Base-by-base conservation (phyloP, 176 grass and related monocot species). In the Sorghum bicolor region DNA sequence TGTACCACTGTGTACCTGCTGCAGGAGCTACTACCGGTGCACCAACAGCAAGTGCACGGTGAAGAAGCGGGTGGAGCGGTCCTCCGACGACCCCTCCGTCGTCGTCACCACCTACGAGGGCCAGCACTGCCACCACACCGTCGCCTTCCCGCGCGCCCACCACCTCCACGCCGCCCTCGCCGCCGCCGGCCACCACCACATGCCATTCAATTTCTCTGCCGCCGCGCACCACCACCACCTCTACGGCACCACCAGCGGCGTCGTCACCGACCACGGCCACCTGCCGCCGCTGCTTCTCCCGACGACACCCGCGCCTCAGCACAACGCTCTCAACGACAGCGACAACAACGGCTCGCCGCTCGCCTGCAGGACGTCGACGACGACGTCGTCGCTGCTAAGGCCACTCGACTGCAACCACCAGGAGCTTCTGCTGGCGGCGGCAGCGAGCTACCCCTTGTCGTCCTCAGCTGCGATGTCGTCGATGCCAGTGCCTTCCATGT, bases 61-160 rank as follows among this genome's bases (percentile, higher is more conserved):
- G 58, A 95, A 95, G 90, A 95, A 95, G 83, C 86, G 90, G 15
- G 88, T 95, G 12, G 90, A 95, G 90, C 90, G 93, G 26, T 95
- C 88, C 53, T 80, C 75, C 34, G n/a, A 79, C 14, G 93, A 95
- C 58, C 86, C 90, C 19, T 92, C 93, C 80, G 38, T 92, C 5
- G 90, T 95, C 26, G 72, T 95, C 86, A 95, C 93, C 81, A 95
- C 93, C 73, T 95, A 95, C 45, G 93, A 95, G 89, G 93, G 93
- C 28, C 93, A 92, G 75, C 93, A 95, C 75, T 92, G 88, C 86
- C 93, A 95, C 79, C 86, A 95, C 84, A 90, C 83, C 45, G 76
- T 87, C 50, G 70, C 90, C 71, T 88, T 81, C 70, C 80, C 88
- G 4, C 83, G 88, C 19, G 75, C 73, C 61, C 25, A 58, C 55